Evolutionary conservation across 768 basidiomycete genomes (phyloP).

Genomic region (Amanita thiersii): DNA sequence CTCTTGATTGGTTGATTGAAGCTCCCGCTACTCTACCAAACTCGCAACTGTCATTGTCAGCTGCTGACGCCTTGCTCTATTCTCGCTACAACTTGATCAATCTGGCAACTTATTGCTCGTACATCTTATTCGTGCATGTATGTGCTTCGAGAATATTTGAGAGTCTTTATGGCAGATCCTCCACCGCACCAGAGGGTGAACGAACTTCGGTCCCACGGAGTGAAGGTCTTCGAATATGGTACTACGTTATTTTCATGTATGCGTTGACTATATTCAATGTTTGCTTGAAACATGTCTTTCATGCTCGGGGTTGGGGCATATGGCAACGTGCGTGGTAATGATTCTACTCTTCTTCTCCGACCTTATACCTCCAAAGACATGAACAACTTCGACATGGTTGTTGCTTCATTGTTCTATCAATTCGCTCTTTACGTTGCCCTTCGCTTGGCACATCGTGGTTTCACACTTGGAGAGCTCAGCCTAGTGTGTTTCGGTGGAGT

Average conservation of each 20-base stretch:
- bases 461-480: slow-evolving; percentile 91
- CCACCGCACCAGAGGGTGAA: slow-evolving; percentile 51
- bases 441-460: slow-evolving; percentile 86
- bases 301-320: slow-evolving; percentile 34
- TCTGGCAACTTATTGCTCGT: slow-evolving; percentile 72
- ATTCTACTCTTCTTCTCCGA: not conserved
- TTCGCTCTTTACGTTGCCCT: slow-evolving; percentile 85
- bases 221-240: slow-evolving; percentile 52
- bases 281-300: slow-evolving; percentile 39
- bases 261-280: slow-evolving; percentile 42
- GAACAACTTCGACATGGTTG: slow-evolving; percentile 63
- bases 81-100: slow-evolving; percentile 75
- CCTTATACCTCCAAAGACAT: slow-evolving; percentile 45
- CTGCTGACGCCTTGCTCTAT: slow-evolving; percentile 46
- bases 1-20: slow-evolving; percentile 74
- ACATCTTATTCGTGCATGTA: slow-evolving; percentile 73
- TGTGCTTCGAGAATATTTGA: slow-evolving; percentile 74
- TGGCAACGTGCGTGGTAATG: slow-evolving; percentile 60
- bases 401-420: slow-evolving; percentile 80
- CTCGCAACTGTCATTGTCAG: slow-evolving; percentile 29
- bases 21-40: slow-evolving; percentile 48
- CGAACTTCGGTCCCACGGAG: slow-evolving; percentile 70
- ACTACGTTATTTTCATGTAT: slow-evolving; percentile 59
- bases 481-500: slow-evolving; percentile 87
- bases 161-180: slow-evolving; percentile 31